Percentiles rank a stretch among this genome's conserved stretches.
Evolutionary conservation across 2,329 filamentous ascomycete genomes (phyloP).

Genomic region (Hypomyces rosellus): DNA sequence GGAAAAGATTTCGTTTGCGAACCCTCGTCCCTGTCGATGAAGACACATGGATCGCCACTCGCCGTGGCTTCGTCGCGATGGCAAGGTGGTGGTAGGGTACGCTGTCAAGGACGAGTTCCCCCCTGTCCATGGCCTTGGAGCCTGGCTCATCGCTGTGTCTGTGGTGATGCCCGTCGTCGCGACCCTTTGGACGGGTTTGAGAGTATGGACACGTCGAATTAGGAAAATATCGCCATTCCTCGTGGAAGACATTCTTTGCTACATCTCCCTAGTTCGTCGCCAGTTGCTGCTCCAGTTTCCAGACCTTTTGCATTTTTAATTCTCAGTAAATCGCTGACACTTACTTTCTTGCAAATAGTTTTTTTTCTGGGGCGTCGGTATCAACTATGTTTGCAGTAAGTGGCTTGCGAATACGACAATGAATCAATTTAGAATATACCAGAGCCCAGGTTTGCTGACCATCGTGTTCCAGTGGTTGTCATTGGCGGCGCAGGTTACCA

Average conservation of each 20-base stretch:
- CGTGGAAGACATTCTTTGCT: constrained; percentile 14
- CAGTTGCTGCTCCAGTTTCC: too few species aligned
- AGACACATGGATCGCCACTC: too few species aligned
- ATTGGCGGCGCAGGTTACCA: constrained; percentile 16
- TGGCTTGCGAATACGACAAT: neutral
- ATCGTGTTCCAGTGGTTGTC: constrained; percentile 12
- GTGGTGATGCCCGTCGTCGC: constrained; percentile 13
- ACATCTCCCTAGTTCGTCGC: constrained; percentile 11
- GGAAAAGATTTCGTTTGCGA: too few species aligned
- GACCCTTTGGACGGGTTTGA: constrained; percentile 13
- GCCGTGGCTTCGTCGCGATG: too few species aligned
- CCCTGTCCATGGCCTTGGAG: constrained; percentile 8
- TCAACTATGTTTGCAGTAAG: constrained; percentile 14
- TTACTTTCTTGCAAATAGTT: constrained; percentile 1
- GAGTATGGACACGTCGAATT: constrained; percentile 14
- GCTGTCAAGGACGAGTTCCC: constrained; percentile 4
- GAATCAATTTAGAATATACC: too few species aligned
- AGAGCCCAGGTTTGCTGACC: too few species aligned
- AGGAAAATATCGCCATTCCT: constrained; percentile 10
- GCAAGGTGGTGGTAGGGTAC: too few species aligned
- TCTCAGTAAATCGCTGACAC: neutral
- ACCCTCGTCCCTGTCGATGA: too few species aligned
- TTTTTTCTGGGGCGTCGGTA: constrained; percentile 12
- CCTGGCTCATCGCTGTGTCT: constrained; percentile 9
- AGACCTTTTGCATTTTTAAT: too few species aligned